Evolutionary conservation across 352 stramenopile genomes (phyloP), one percentile per base, ranked within the genome.

Genomic region (Phytophthora fragariaefolia): DNA sequence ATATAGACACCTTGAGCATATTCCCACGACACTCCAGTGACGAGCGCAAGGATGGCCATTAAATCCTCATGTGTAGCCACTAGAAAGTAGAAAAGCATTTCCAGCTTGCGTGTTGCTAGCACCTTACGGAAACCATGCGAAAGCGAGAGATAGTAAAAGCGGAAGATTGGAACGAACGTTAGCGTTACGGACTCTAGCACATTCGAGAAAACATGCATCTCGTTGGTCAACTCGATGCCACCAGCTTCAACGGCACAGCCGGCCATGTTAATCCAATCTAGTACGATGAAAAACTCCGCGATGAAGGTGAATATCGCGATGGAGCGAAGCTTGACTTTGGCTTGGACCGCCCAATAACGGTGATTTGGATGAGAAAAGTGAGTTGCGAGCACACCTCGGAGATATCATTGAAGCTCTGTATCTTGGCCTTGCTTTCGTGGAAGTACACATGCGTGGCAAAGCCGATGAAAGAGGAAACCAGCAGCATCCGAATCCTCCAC

Each of bases 331-430:
- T 67, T 67, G 28, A 79, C 58, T 20, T 66, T 61, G 36, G 42
- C 22, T 6, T 62, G 59, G 23, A 73, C 49, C n/a, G 48, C 64
- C 71, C 67, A 34, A 79, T 64, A 52, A 74, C 58, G 2, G 68
- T 70, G 64, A 79, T 74, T 51, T 79, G 72, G 17, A 74, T 58
- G 15, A 79, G 56, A 46, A 79, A 74, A 23, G 63, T 66, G 18
- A 79, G 32, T 34, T 66, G 47, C n/a, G 55, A 51, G 23, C 65
- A 74, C 42, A 52, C 49, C 56, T 78, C 66, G 18, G 71, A 78
- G 17, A 76, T 63, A 22, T 79, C 56, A 54, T 74, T 76, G 17
- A 76, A 47, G 4, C 47, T 24, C 22, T 47, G 20, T 20, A 74
- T 63, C n/a, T n/a, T n/a, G 1, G 38, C 17, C 24, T 45, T 45